Evolutionary conservation across 371 early-diverging fungal genomes (phyloP).

Genomic region (Syncephalastrum sp.): DNA sequence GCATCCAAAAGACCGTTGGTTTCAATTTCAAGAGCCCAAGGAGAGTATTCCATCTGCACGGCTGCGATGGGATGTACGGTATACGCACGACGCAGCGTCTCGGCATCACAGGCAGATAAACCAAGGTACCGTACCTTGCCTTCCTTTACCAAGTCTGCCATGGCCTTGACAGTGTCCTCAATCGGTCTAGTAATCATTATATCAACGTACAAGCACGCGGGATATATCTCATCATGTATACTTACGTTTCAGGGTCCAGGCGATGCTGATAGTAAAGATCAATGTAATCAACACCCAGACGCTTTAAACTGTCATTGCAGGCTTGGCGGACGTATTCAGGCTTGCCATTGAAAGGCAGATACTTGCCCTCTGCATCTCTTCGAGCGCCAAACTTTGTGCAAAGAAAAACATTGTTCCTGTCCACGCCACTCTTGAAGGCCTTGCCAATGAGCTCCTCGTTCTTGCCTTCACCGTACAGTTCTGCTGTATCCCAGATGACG

Average conservation of each 20-base stretch:
- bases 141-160: conserved; percentile 62
- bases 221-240: too few species aligned
- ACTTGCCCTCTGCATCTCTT: conserved; percentile 18
- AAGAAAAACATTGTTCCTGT: conserved; percentile 33
- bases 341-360: conserved; percentile 30
- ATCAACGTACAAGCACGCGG: not conserved
- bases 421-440: conserved; percentile 29
- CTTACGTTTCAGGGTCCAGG: conserved; percentile 40
- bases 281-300: conserved; percentile 49
- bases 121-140: conserved; percentile 63
- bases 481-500: conserved; percentile 29
- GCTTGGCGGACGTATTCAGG: conserved; percentile 48
- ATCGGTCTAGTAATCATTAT: conserved; percentile 27
- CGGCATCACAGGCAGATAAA: conserved; percentile 56
- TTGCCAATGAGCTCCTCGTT: conserved; percentile 42
- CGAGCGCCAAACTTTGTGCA: conserved; percentile 42
- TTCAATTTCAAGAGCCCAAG: conserved; percentile 56
- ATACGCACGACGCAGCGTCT: conserved; percentile 56
- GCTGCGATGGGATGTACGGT: conserved; percentile 66
- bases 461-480: conserved; percentile 16
- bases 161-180: conserved; percentile 59
- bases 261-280: conserved; percentile 65
- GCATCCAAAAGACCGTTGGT: conserved; percentile 49
- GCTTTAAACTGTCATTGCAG: conserved; percentile 31
- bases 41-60: conserved; percentile 56